Evolutionary conservation across 768 basidiomycete species (phyloP).

Genomic region (Pisolithus microcarpus): DNA sequence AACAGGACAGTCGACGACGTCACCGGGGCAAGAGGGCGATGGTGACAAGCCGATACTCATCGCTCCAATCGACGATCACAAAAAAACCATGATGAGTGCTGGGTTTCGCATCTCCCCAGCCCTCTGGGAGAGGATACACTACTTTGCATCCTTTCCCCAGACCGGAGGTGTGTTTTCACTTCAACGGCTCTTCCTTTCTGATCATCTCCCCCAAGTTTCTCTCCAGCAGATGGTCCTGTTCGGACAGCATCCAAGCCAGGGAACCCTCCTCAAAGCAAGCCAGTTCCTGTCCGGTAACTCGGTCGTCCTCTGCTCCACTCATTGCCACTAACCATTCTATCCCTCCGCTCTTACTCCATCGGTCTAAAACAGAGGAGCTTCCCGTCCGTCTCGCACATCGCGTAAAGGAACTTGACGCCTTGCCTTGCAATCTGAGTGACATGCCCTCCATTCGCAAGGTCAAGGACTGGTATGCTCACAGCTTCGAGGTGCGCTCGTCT

Average conservation of each 20-base stretch:
- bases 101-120: conserved; percentile 66
- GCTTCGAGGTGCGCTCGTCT: conserved; percentile 72
- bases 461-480: conserved; percentile 98
- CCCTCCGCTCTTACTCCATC: not conserved
- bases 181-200: not conserved
- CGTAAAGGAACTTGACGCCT: conserved; percentile 89
- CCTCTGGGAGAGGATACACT: conserved; percentile 86
- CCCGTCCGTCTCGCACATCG: conserved; percentile 93
- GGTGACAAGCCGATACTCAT: too few relatives aligned
- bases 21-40: too few relatives aligned
- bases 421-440: conserved; percentile 83
- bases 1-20: too few relatives aligned
- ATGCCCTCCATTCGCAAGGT: conserved; percentile 94
- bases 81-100: conserved; percentile 2
- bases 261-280: conserved; percentile 86
- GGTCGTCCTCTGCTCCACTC: conserved; percentile 1
- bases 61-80: not conserved
- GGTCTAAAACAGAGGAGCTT: conserved; percentile 61
- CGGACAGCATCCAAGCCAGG: conserved; percentile 92
- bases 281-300: conserved; percentile 77
- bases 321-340: not conserved
- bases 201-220: conserved; percentile 49
- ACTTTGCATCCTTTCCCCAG: conserved; percentile 88
- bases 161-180: conserved; percentile 61
- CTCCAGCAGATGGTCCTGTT: conserved; percentile 98